Conservation (phyloP, 2,329 filamentous ascomycete genomes). For the Parafenestella ontariensis region DNA sequence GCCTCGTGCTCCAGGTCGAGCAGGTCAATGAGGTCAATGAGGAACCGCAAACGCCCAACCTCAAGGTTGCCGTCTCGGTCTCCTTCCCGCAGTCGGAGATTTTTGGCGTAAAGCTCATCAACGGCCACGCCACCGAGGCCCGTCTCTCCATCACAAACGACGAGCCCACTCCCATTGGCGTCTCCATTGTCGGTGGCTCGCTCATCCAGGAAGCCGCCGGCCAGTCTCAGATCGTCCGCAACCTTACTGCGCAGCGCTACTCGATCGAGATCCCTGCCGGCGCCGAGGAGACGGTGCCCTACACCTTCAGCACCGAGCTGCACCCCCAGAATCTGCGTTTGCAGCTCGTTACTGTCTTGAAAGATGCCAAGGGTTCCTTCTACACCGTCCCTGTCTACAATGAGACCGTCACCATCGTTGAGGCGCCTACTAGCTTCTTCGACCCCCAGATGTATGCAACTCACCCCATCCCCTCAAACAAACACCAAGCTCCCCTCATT, state of each 20-base stretch:
- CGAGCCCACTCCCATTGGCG: slow-evolving; percentile 75
- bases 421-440: slow-evolving; percentile 88
- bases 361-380: slow-evolving; percentile 69
- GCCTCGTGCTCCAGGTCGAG: slow-evolving; percentile 39
- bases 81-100: slow-evolving; percentile 75
- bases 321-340: slow-evolving; percentile 88
- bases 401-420: slow-evolving; percentile 83
- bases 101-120: slow-evolving; percentile 95
- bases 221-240: slow-evolving; percentile 72
- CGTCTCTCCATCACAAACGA: slow-evolving; percentile 84
- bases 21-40: slow-evolving; percentile 60
- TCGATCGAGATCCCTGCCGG: slow-evolving; percentile 76
- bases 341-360: slow-evolving; percentile 77
- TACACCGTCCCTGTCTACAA: slow-evolving; percentile 84
- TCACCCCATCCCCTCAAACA: not conserved
- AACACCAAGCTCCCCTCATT: not conserved
- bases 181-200: slow-evolving; percentile 78
- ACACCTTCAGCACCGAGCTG: slow-evolving; percentile 88
- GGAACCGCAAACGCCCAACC: slow-evolving; percentile 66
- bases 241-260: slow-evolving; percentile 81
- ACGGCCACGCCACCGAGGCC: slow-evolving; percentile 84
- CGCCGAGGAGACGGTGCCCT: slow-evolving; percentile 77
- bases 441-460: slow-evolving; percentile 88
- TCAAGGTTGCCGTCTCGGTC: slow-evolving; percentile 63
- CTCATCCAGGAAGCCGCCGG: slow-evolving; percentile 67